Evolutionary conservation across 257 asterid genomes (phyloP).

Genomic region (Gentiana macrophylla): DNA sequence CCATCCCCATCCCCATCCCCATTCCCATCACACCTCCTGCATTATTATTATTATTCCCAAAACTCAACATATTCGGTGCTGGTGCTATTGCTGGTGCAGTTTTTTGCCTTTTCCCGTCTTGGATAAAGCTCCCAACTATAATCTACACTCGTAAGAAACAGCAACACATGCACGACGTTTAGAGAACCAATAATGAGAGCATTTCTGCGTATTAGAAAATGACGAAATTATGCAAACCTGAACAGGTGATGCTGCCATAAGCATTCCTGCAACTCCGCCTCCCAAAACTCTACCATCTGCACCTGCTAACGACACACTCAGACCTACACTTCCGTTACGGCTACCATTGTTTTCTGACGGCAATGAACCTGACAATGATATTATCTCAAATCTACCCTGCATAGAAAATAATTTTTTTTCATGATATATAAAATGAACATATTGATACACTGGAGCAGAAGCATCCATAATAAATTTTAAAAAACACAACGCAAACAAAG

Average conservation of each 20-base stretch:
- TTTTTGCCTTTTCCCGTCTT: constrained; percentile 64
- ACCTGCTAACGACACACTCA: constrained; percentile 71
- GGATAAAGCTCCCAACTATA: constrained; percentile 81
- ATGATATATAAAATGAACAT: too few species aligned
- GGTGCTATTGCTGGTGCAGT: constrained; percentile 23
- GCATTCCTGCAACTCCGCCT: constrained; percentile 75
- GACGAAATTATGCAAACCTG: constrained; percentile 33
- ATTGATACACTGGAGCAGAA: too few species aligned
- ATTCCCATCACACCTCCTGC: constrained; percentile 8
- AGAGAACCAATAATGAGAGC: background rate
- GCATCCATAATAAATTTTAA: too few species aligned
- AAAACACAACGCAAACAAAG: constrained; percentile 28
- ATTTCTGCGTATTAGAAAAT: background rate
- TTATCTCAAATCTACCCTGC: constrained; percentile 78
- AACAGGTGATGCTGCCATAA: constrained; percentile 65
- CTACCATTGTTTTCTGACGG: constrained; percentile 42
- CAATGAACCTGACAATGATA: constrained; percentile 59
- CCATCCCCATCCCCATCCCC: too few species aligned
- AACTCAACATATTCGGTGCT: constrained; percentile 44
- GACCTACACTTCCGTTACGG: constrained; percentile 31
- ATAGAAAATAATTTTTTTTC: constrained; percentile 1
- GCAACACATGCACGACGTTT: background rate
- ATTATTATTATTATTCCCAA: constrained; percentile 18
- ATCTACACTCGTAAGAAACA: constrained; percentile 27
- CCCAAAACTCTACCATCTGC: constrained; percentile 71